A percentile compares a stretch with the other conserved stretches of the same genome.
Conservation (phyloP, 2,329 filamentous ascomycete species). For the Ophiostoma fasciatum region DNA sequence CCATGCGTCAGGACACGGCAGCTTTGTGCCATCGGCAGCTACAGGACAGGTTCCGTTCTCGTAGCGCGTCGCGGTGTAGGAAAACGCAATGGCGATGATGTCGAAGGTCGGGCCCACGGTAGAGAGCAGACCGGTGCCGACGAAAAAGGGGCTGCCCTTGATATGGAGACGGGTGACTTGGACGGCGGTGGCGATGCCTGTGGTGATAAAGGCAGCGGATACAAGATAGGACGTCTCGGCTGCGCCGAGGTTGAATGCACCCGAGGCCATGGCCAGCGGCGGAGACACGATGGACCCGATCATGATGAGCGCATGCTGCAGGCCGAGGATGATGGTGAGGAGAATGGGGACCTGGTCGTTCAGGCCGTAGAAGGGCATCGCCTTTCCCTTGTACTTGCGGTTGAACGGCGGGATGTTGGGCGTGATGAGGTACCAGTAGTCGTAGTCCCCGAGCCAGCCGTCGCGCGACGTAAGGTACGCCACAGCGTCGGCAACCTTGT, state of each 20-base stretch:
- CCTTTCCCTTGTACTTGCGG: conserved; percentile 29
- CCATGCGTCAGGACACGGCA: conserved; percentile 52
- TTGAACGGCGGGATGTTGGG: conserved; percentile 46
- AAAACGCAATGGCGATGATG: conserved; percentile 48
- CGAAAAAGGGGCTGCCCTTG: conserved; percentile 43
- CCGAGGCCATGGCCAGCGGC: conserved; percentile 45
- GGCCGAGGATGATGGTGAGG: conserved; percentile 49
- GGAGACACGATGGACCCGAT: conserved; percentile 40
- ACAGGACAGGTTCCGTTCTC: conserved; percentile 45
- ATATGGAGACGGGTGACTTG: conserved; percentile 55
- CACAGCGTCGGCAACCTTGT: background rate
- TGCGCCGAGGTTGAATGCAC: conserved; percentile 40
- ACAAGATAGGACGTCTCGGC: conserved; percentile 49
- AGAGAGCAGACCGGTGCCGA: conserved; percentile 51
- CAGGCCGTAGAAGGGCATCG: conserved; percentile 55
- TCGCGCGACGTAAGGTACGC: conserved; percentile 2
- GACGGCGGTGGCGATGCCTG: conserved; percentile 47
- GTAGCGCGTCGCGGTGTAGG: conserved; percentile 49
- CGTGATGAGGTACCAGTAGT: conserved; percentile 23
- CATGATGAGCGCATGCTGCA: conserved; percentile 58
- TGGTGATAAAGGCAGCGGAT: conserved; percentile 53
- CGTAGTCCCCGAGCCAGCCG: conserved; percentile 12
- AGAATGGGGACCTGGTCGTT: conserved; percentile 54
- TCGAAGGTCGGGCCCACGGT: conserved; percentile 56
- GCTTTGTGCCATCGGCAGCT: conserved; percentile 36